Percentiles rank a stretch among this genome's conserved stretches.
Evolutionary conservation across 1,284 basidiomycete genomes (phyloP).

Genomic region (Filobasidium uniguttulatum): DNA sequence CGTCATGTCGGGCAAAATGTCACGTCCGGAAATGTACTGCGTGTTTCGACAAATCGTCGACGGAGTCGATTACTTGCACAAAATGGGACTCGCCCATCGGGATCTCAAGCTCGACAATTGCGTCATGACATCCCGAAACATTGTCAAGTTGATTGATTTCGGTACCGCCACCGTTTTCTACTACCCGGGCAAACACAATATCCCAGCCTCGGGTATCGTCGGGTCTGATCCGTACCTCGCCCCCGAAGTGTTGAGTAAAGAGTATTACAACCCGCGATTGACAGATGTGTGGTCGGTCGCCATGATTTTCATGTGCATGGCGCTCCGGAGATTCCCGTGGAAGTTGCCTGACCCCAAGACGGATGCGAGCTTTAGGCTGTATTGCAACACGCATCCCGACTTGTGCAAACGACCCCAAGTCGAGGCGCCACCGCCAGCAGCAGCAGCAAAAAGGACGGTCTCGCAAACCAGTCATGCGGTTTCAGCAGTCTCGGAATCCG

Average conservation of each 20-base stretch:
- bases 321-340: slow-evolving; percentile 97
- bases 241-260: slow-evolving; percentile 73
- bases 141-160: slow-evolving; percentile 99
- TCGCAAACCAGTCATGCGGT: slow-evolving; percentile 14
- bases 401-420: slow-evolving; percentile 43
- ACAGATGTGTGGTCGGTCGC: slow-evolving; percentile 98
- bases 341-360: slow-evolving; percentile 91
- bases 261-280: slow-evolving; percentile 86
- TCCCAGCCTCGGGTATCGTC: slow-evolving; percentile 77
- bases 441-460: slow-evolving; percentile 23
- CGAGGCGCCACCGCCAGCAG: slow-evolving; percentile 19
- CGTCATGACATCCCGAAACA: slow-evolving; percentile 86
- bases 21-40: slow-evolving; percentile 94
- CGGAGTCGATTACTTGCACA: slow-evolving; percentile 95
- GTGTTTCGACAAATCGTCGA: slow-evolving; percentile 98
- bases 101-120: slow-evolving; percentile 99
- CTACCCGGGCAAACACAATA: slow-evolving; percentile 77
- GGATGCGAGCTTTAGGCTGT: slow-evolving; percentile 80
- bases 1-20: slow-evolving; percentile 99
- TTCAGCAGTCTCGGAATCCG: slow-evolving; percentile 10
- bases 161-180: slow-evolving; percentile 98
- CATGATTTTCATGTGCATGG: slow-evolving; percentile 99
- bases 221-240: slow-evolving; percentile 97
- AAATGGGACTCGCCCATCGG: slow-evolving; percentile 91
- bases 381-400: slow-evolving; percentile 83